Evolutionary conservation across 2,329 filamentous ascomycete species (phyloP).

Genomic region (Thelonectria olida): DNA sequence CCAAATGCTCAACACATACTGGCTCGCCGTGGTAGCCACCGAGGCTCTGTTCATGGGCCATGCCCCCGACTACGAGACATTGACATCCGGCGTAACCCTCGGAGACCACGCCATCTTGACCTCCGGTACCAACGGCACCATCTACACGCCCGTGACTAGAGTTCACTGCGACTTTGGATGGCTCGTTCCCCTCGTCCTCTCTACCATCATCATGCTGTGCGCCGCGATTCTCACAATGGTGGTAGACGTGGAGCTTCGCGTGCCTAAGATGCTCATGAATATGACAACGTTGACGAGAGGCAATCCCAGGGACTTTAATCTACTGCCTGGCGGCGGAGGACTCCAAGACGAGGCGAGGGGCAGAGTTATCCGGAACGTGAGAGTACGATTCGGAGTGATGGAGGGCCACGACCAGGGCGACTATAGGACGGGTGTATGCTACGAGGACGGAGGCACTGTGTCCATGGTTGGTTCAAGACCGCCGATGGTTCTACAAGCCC

Average conservation of each 20-base stretch:
- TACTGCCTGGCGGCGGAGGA: background rate
- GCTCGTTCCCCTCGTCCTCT: conserved; percentile 4
- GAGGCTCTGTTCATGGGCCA: conserved; percentile 5
- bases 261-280: conserved; percentile 19
- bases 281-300: conserved; percentile 13
- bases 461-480: background rate
- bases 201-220: background rate
- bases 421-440: background rate
- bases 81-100: background rate
- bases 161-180: conserved; percentile 4
- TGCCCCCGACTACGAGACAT: background rate
- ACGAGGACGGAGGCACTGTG: conserved; percentile 1
- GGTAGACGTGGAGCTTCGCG: conserved; percentile 7
- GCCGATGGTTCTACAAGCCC: background rate
- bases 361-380: background rate
- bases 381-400: background rate
- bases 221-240: conserved; percentile 10
- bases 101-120: background rate
- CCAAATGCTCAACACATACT: conserved; percentile 9
- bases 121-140: background rate
- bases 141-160: background rate
- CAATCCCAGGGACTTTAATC: background rate
- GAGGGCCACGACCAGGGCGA: background rate
- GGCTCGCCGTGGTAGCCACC: background rate
- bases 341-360: conserved; percentile 4